phyloP scores from a whole-genome alignment of 257 asterid species.

The Solanum appendiculatum region DNA sequence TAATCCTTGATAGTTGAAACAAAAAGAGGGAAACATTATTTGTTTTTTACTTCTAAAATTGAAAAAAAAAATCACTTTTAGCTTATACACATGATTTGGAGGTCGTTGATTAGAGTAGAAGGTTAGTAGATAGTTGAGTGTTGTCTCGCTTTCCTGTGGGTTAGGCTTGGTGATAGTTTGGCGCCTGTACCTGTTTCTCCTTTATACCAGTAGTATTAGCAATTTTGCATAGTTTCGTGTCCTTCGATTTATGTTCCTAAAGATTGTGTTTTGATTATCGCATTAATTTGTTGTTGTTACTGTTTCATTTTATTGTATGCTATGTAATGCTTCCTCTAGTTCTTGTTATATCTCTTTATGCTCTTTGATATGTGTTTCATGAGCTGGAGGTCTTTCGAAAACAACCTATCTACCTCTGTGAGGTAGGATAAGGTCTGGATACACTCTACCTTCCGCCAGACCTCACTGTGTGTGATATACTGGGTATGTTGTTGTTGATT shows the following conservation, averaged over 20 bases:
- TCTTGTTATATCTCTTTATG: background rate
- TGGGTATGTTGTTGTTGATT: background rate
- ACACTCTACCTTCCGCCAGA: background rate
- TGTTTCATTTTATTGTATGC: background rate
- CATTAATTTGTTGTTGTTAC: background rate
- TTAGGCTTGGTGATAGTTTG: background rate
- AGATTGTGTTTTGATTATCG: background rate
- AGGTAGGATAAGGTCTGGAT: background rate
- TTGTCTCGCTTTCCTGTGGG: background rate
- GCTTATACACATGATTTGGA: background rate
- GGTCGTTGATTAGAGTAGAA: background rate
- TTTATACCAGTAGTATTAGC: no score
- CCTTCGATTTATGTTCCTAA: background rate
- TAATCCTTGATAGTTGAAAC: background rate
- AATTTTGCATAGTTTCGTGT: no score
- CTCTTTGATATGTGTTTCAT: background rate
- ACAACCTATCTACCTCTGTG: background rate
- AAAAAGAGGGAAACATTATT: background rate
- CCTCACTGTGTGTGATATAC: background rate
- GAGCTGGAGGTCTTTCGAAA: background rate
- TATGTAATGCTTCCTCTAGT: background rate
- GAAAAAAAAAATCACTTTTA: background rate
- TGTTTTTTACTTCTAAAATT: background rate
- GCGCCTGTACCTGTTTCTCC: background rate
- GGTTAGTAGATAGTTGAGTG: background rate